phyloP scores from a whole-genome alignment of 352 stramenopile genomes.

The Phytophthora citricola region DNA sequence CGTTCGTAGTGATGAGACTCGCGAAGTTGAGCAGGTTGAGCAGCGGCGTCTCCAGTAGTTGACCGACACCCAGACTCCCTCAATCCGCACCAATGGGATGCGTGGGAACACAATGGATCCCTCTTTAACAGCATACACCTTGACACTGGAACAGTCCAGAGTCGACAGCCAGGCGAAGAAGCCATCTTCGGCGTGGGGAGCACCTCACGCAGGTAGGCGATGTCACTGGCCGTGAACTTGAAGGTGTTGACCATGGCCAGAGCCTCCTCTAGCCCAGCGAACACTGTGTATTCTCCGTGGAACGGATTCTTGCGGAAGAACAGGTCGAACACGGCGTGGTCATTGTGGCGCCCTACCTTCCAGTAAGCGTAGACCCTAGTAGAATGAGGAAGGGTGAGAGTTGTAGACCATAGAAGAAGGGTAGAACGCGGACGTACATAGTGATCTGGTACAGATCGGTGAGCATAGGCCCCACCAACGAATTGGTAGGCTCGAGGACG shows the following conservation, averaged over 20 bases:
- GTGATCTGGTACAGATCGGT: constrained; percentile 99
- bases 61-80: constrained; percentile 94
- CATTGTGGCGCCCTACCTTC: constrained; percentile 95
- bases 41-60: constrained; percentile 98
- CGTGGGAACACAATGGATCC: constrained; percentile 97
- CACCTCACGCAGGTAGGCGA: constrained; percentile 93
- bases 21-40: constrained; percentile 99
- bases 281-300: constrained; percentile 96
- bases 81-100: constrained; percentile 94
- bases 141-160: constrained; percentile 94
- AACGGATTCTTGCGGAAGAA: constrained; percentile 99
- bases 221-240: constrained; percentile 93
- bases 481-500: constrained; percentile 89
- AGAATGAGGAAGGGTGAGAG: constrained; percentile 1
- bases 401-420: not conserved
- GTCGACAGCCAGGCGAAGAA: constrained; percentile 97
- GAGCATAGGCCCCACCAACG: constrained; percentile 95
- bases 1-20: constrained; percentile 98
- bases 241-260: constrained; percentile 95
- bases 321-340: constrained; percentile 94
- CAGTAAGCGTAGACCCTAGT: constrained; percentile 99
- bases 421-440: constrained; percentile 54
- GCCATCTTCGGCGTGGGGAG: constrained; percentile 88
- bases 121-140: constrained; percentile 96
- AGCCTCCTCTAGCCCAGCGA: constrained; percentile 93